Evolutionary conservation across 2,329 filamentous ascomycete genomes (phyloP).

Genomic region (Karstenula rhodostoma): DNA sequence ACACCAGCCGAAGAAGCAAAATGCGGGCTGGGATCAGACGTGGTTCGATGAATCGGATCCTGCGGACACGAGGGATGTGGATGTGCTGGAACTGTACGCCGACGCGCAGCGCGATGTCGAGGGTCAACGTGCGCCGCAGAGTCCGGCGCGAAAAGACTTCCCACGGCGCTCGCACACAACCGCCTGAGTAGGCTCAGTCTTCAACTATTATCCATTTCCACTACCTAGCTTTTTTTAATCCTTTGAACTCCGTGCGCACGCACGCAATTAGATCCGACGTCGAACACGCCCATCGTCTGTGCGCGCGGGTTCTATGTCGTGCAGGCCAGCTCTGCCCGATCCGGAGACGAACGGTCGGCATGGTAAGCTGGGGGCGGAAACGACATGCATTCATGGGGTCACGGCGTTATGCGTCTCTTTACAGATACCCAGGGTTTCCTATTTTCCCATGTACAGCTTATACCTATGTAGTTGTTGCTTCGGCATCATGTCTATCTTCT

Average conservation of each 20-base stretch:
- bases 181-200: conserved; percentile 3
- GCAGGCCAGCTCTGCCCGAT: background rate
- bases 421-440: conserved; percentile 7
- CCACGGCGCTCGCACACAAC: conserved; percentile 4
- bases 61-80: background rate
- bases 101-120: conserved; percentile 11
- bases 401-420: conserved; percentile 11
- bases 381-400: conserved; percentile 2
- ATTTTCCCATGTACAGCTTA: no score
- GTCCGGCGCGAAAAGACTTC: background rate
- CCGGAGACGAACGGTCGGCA: background rate
- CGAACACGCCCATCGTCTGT: background rate
- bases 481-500: background rate
- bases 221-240: background rate
- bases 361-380: background rate
- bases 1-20: conserved; percentile 2
- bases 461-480: background rate
- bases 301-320: background rate
- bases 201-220: background rate
- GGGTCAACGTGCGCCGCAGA: background rate
- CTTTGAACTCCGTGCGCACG: background rate
- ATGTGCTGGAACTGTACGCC: conserved; percentile 4
- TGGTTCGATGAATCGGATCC: conserved; percentile 5
- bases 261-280: background rate
- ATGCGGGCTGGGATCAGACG: background rate